Evolutionary conservation across 306 rosid species (phyloP), one percentile per base, ranked within the genome.

Genomic region (Corylus americana): DNA sequence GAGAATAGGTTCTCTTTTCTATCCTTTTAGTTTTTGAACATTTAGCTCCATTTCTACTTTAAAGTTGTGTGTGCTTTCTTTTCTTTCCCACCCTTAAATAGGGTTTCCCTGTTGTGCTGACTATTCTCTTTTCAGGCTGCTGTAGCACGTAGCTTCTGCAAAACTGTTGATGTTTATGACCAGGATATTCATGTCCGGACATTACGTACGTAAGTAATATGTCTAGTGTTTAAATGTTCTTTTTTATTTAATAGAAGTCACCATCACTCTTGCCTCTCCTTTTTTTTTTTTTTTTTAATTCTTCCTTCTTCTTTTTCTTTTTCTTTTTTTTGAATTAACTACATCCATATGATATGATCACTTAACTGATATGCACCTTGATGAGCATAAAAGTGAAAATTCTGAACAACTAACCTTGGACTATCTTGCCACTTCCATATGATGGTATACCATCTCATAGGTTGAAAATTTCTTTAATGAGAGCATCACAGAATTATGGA

Each of bases 121-220:
- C 53, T 53, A 77, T 62, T 63, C 83, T 76, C 42, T 68, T 86
- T 74, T 61, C 90, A 92, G 98, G 91, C 90, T 63, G 97, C 97
- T 61, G 92, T 94, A 75, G 94, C 94, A 31, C 97, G 87, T 75
- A 87, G 90, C 88, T 89, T 92, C 55, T 83, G 91, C 85, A 94
- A 85, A 85, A 79, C 92, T 7, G 18, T 92, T 85, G 98, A 94
- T 80, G 77, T 94, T 81, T 94, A 86, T 89, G 98, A 94, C 88
- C 97, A 94, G 77, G 98, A 94, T 75, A 88, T 94, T 69, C 97
- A 89, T 78, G 80, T 92, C 64, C 92, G 87, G 80, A 88, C 92
- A 58, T 86, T 94, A 64, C 79, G 90, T 53, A 88, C 91, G 97
- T 94, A 92, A 92, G 97, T 80, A 68, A 62, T 63, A 50, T 55